phyloP scores from a whole-genome alignment of 768 basidiomycete genomes.

The Boletus rubropictus region DNA sequence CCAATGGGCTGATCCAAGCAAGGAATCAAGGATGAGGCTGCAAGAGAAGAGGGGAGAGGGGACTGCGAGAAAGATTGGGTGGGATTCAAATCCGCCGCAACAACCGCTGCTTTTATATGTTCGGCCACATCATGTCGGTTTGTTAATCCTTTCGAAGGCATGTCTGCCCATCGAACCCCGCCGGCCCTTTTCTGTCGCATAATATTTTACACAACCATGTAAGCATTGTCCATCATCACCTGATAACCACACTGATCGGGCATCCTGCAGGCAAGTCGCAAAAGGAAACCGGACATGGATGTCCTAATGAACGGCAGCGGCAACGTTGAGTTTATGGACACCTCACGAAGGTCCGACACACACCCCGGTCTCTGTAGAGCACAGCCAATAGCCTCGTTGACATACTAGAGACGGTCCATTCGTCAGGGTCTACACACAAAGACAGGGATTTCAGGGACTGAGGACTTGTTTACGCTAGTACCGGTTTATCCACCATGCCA shows the following conservation, averaged over 20 bases:
- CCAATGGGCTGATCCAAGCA: slow-evolving; percentile 11
- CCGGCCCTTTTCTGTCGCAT: slow-evolving; percentile 19
- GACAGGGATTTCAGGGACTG: slow-evolving; percentile 22
- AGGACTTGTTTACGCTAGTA: slow-evolving; percentile 13
- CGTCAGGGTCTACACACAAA: slow-evolving; percentile 15
- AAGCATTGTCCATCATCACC: slow-evolving; percentile 12
- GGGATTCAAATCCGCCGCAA: slow-evolving; percentile 1
- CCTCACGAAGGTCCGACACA: slow-evolving; percentile 16
- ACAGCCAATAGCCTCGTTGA: slow-evolving; percentile 26
- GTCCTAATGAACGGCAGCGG: slow-evolving; percentile 13
- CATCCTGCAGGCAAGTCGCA: slow-evolving; percentile 18
- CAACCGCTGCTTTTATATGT: slow-evolving; percentile 18
- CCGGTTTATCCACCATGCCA: slow-evolving; percentile 21
- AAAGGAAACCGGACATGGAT: slow-evolving; percentile 18
- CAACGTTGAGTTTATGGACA: slow-evolving; percentile 17
- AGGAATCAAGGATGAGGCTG: neutral
- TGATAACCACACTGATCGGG: slow-evolving; percentile 23
- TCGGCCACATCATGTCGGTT: neutral
- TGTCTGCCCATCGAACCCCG: slow-evolving; percentile 3
- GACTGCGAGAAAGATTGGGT: slow-evolving; percentile 22
- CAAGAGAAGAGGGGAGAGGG: neutral
- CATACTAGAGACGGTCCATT: slow-evolving; percentile 2
- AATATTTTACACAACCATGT: slow-evolving; percentile 14
- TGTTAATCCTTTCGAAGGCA: slow-evolving; percentile 8
- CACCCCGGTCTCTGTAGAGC: slow-evolving; percentile 10